These are phyloP conservation scores for Mytilinidion resinicola DNA, from an alignment of 495 filamentous ascomycete species.

Conservation along the genomic window DNA sequence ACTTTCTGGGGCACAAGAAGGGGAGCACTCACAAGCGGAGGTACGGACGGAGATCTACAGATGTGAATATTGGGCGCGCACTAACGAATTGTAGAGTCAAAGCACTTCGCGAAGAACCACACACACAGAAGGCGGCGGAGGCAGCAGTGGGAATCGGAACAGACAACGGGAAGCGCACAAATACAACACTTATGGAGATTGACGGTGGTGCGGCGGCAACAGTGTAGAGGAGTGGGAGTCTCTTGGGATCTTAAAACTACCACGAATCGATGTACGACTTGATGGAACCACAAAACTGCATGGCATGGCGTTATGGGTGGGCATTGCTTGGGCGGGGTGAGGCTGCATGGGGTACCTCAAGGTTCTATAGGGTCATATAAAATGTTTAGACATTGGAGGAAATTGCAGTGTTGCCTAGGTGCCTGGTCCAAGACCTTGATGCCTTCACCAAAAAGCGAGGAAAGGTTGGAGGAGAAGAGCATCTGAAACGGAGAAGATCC, in stretches of 20 bases:
- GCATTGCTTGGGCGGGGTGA: too few relatives aligned
- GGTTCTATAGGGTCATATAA: too few relatives aligned
- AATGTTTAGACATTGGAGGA: neutral
- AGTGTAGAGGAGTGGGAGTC: too few relatives aligned
- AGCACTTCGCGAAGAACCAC: constrained; percentile 70
- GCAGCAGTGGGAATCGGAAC: constrained; percentile 65
- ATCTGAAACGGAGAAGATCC: neutral
- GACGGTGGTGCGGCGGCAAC: constrained; percentile 3
- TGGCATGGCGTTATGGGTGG: constrained; percentile 6
- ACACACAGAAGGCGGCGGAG: constrained; percentile 78
- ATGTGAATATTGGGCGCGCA: neutral
- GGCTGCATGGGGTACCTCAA: too few relatives aligned
- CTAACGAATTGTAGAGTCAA: constrained; percentile 51
- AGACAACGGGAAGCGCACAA: constrained; percentile 51
- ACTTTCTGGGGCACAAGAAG: constrained; percentile 65
- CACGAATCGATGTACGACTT: neutral
- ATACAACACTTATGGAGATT: constrained; percentile 18
- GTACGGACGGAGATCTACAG: constrained; percentile 41
- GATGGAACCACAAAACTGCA: constrained; percentile 1
- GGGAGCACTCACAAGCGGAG: constrained; percentile 90
- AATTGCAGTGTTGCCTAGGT: too few relatives aligned
- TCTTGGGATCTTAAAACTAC: too few relatives aligned
- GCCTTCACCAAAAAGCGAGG: too few relatives aligned
- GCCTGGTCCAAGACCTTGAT: too few relatives aligned
- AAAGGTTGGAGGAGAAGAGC: too few relatives aligned